Base-by-base conservation (phyloP, 805 yeast genomes). In the Candida railenensis region DNA sequence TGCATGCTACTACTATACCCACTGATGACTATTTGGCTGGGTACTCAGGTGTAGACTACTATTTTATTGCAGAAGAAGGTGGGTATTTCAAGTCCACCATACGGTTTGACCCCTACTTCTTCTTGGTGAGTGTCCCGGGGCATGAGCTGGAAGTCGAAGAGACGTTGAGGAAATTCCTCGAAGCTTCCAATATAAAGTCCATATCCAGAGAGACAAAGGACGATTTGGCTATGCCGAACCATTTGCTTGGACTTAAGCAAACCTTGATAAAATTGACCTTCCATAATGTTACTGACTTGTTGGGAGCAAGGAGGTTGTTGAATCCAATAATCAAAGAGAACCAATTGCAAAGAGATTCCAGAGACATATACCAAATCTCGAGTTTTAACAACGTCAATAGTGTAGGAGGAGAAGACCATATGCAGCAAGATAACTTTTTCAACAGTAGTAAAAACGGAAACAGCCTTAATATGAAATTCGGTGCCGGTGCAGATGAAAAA, bases 51-150 rank as follows among this genome's bases (percentile, higher is more conserved):
- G 97, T 92, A 2, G 97, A 94, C 56, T 90, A 86, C 64, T 95
- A 95, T 61, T 94, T 95, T 56, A 67, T 94, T 5, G 98, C 91
- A 62, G 96, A 89, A 57, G 97, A 91, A 62, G 99, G 99, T 41
- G 99, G 97, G 4, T 82, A 87, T 38, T 94, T 95, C 72, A 94
- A 92, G 61, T 84, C 90, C 3, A 85, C 96, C 0, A 66, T 88
- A 12, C 85, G 78, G 48, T 88, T 80, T 60, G 90, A 89, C 55
- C 99, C 99, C 0, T 94, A 94, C 63, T 87, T 94, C 58, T 79
- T 85, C 43, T 67, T 94, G 9, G 74, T 81, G 2, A 81, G 89
- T 52, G 71, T 78, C n/a, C 78, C 78, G 1, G 81, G 82, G 1
- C 66, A 67, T 15, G 89, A 83, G 49, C 65, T 80, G 2, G 97